A percentile compares a stretch with the other conserved stretches of the same genome.
Evolutionary conservation across 495 filamentous ascomycete genomes (phyloP).

Genomic region (Symbiotaphrina buchneri): DNA sequence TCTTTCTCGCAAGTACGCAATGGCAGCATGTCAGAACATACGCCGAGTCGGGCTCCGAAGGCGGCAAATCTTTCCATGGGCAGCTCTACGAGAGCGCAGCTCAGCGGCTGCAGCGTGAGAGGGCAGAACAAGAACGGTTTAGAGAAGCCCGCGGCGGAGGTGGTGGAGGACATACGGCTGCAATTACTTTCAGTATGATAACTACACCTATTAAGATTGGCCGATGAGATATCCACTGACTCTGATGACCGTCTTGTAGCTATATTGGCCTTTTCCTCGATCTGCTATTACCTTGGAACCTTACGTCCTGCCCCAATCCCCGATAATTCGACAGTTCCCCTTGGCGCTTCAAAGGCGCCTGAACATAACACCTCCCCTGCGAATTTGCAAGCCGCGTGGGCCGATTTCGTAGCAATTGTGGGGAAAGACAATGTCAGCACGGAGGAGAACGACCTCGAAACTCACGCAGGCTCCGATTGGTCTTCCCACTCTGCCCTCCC

Average conservation of each 20-base stretch:
- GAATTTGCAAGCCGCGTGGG: slow-evolving; percentile 84
- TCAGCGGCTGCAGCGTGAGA: slow-evolving; percentile 51
- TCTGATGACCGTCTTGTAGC: slow-evolving; percentile 12
- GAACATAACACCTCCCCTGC: slow-evolving; percentile 45
- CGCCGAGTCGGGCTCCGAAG: no score
- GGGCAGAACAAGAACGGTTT: slow-evolving; percentile 42
- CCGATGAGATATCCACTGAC: neutral
- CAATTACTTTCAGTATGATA: slow-evolving; percentile 36
- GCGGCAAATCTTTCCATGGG: slow-evolving; percentile 38
- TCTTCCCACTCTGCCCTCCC: slow-evolving; percentile 37
- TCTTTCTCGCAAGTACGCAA: no score
- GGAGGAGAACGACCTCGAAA: slow-evolving; percentile 32
- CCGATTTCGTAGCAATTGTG: slow-evolving; percentile 68
- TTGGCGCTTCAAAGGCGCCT: slow-evolving; percentile 33
- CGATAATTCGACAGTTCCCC: slow-evolving; percentile 47
- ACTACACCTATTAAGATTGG: slow-evolving; percentile 1
- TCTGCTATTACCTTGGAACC: slow-evolving; percentile 53
- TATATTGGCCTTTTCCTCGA: slow-evolving; percentile 32
- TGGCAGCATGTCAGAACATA: no score
- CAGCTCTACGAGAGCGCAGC: slow-evolving; percentile 76
- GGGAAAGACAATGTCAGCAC: slow-evolving; percentile 76
- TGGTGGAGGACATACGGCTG: slow-evolving; percentile 29
- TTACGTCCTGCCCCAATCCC: slow-evolving; percentile 32
- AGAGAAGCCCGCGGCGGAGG: slow-evolving; percentile 29
- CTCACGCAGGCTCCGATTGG: slow-evolving; percentile 74